Percentiles rank a stretch among this genome's conserved stretches.
Conservation (phyloP, 805 yeast species). For the Yamadazyma akitaensis region DNA sequence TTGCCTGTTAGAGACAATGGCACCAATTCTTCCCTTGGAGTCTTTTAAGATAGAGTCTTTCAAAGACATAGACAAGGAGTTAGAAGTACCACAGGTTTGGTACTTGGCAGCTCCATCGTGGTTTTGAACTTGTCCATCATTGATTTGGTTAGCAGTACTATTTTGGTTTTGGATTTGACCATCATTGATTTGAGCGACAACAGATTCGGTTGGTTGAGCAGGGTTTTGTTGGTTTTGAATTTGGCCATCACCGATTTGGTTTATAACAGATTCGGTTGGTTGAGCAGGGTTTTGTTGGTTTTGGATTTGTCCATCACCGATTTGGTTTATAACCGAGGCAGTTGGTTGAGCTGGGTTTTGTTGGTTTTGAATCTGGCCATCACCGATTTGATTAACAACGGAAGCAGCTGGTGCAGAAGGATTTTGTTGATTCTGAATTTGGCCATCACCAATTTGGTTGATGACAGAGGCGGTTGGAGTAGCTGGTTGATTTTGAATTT, state of each 20-base stretch:
- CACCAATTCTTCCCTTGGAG: conserved; percentile 63
- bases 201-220: conserved; percentile 1
- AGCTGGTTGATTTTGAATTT: conserved; percentile 32
- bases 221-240: conserved; percentile 24
- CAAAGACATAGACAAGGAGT: conserved; percentile 56
- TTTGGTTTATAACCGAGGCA: conserved; percentile 28
- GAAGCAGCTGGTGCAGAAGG: conserved; percentile 29
- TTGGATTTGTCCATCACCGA: conserved; percentile 43
- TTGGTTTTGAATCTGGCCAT: conserved; percentile 46
- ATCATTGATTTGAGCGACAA: conserved; percentile 36
- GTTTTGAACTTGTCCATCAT: conserved; percentile 47
- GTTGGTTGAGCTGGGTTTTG: conserved; percentile 26
- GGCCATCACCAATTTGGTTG: conserved; percentile 30
- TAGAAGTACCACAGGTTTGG: conserved; percentile 42
- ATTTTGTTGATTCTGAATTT: conserved; percentile 22
- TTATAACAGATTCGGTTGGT: conserved; percentile 13
- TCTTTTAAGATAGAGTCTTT: conserved; percentile 52
- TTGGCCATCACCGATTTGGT: conserved; percentile 32
- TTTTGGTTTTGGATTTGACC: conserved; percentile 47
- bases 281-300: conserved; percentile 27
- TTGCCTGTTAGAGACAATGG: conserved; percentile 78
- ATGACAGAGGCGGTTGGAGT: conserved; percentile 29
- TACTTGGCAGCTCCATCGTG: conserved; percentile 27
- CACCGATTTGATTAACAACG: conserved; percentile 26
- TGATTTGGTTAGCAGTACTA: conserved; percentile 29